A percentile compares a stretch with the other conserved stretches of the same genome.
These are phyloP conservation scores for Lactuca sativa DNA, from an alignment of 129 eudicot genomes.

Conservation along the genomic window DNA sequence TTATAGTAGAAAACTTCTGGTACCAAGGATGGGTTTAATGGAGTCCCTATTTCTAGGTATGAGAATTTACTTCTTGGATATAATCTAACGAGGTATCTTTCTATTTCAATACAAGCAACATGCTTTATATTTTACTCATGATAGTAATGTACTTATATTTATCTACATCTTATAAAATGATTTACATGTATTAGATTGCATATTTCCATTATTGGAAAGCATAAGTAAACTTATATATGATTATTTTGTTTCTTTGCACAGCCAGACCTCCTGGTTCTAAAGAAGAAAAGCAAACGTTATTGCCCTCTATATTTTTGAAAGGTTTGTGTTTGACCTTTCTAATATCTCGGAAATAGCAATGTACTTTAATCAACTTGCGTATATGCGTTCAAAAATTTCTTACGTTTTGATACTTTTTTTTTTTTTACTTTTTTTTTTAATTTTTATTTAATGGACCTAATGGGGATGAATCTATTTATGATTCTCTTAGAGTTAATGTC, in stretches of 20 bases:
- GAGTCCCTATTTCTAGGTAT: constrained; percentile 96
- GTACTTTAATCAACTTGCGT: constrained; percentile 22
- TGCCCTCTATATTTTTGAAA: constrained; percentile 85
- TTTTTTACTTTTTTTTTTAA: too few species aligned
- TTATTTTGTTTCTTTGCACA: constrained; percentile 29
- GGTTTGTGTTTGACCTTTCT: constrained; percentile 44
- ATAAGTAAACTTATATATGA: background rate
- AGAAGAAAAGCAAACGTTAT: constrained; percentile 80
- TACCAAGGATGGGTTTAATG: constrained; percentile 72
- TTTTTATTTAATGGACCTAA: too few species aligned
- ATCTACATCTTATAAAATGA: too few species aligned
- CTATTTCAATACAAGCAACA: background rate
- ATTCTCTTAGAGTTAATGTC: too few species aligned
- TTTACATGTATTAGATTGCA: too few species aligned
- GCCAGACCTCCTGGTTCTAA: constrained; percentile 86
- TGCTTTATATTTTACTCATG: background rate
- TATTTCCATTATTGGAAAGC: too few species aligned
- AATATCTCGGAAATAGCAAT: background rate
- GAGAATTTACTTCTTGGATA: constrained; percentile 3
- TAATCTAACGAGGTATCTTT: background rate
- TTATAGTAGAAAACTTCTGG: constrained; percentile 72
- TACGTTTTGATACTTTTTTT: too few species aligned
- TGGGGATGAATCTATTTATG: too few species aligned
- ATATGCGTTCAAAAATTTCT: constrained; percentile 50
- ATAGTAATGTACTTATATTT: too few species aligned